Evolutionary conservation across 1,284 basidiomycete genomes (phyloP), one percentile per base, ranked within the genome.

Genomic region (Athelia sp.): DNA sequence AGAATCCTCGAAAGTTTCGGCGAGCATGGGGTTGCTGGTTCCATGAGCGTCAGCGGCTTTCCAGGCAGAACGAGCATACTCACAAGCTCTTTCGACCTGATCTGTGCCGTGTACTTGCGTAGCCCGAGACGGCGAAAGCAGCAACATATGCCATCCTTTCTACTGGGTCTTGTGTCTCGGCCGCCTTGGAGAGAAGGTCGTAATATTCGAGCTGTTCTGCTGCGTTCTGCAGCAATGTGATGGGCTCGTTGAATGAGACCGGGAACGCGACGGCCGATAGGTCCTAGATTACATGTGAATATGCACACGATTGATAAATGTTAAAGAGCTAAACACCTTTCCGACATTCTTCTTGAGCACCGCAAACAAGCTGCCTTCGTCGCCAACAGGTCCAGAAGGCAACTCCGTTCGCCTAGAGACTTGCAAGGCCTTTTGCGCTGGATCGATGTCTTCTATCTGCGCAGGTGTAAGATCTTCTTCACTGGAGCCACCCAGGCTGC

Each of bases 281-380:
- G 66, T 94, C 91, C 90, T 93, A 53, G 29, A 19, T 48, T 32
- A 45, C 19, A 3, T n/a, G 15, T 42, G 11, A 24, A 42, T 19
- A 45, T 13, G 24, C 17, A 4, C 38, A 18, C 40, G 8, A 29
- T 13, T 29, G 6, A 31, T 26, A 53, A 43, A 44, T 32, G 24
- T 26, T 23, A 32, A 24, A 45, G 9, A 34, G 13, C 29, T 34
- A 47, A 21, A 23, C 54, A 89, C 90, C 74, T 93, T 94, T 50
- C 92, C 92, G 45, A 97, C 87, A 61, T 93, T 96, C 71, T 94
- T 96, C 71, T 93, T 93, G 47, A 97, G 68, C 51, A 96, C 83
- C 1, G 84, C 72, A 59, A 96, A 91, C 38, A 97, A 69, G 56
- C 89, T 93, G 3, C 91, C 89, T 69, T 97, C 93, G 51, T 95